Percentiles rank a stretch among this genome's conserved stretches.
Evolutionary conservation across 148 eudicot species (phyloP).

Genomic region (Rhododendron simsii): DNA sequence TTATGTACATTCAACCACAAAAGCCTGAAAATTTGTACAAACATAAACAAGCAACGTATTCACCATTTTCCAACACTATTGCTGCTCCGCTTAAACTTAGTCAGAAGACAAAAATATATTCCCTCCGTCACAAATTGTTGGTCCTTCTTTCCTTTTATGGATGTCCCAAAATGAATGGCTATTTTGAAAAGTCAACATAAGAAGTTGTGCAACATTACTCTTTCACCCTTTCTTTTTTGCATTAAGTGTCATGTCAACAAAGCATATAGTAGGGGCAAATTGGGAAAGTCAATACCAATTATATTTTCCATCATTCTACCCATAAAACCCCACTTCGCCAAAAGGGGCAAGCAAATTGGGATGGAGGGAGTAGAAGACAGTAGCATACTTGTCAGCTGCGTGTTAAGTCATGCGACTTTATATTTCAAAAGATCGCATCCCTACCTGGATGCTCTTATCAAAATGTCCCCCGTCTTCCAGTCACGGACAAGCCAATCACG

Average conservation of each 20-base stretch:
- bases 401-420: background rate
- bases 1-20: background rate
- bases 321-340: no score
- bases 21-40: background rate
- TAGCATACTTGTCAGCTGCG: background rate
- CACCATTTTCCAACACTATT: background rate
- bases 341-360: no score
- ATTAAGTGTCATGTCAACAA: no score
- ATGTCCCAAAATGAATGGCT: no score
- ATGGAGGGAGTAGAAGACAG: background rate
- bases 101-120: background rate
- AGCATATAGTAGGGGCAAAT: background rate
- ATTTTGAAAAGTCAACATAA: no score
- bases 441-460: constrained; percentile 92
- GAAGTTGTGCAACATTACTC: no score
- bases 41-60: background rate
- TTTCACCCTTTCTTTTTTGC: no score
- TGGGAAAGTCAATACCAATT: no score
- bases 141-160: no score
- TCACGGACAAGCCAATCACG: constrained; percentile 88
- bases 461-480: constrained; percentile 63
- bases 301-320: no score
- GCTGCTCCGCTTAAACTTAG: background rate
- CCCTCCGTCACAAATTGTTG: no score
- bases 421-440: background rate